Percentiles rank a stretch among this genome's conserved stretches.
phyloP scores from a whole-genome alignment of 2,329 filamentous ascomycete genomes.

The Fusarium sp. region DNA sequence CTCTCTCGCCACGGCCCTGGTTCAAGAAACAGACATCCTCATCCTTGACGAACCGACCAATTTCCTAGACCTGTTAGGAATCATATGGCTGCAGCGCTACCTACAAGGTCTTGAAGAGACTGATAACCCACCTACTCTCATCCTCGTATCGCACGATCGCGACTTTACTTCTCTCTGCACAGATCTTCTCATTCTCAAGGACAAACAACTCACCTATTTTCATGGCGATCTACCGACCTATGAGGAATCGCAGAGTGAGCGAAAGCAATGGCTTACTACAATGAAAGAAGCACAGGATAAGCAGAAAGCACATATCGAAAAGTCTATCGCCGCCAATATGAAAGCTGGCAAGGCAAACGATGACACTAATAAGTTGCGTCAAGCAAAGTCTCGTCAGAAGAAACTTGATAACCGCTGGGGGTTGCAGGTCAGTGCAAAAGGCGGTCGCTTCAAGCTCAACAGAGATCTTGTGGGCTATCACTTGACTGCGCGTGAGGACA shows the following conservation, averaged over 20 bases:
- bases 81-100: conserved; percentile 85
- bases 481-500: conserved; percentile 68
- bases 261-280: conserved; percentile 73
- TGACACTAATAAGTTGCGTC: conserved; percentile 86
- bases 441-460: conserved; percentile 83
- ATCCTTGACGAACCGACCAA: conserved; percentile 91
- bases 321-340: conserved; percentile 79
- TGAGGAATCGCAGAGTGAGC: conserved; percentile 74
- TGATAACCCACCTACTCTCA: conserved; percentile 70
- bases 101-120: conserved; percentile 67
- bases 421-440: conserved; percentile 76
- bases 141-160: conserved; percentile 86
- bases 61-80: conserved; percentile 83
- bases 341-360: conserved; percentile 80
- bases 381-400: conserved; percentile 85
- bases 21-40: conserved; percentile 80
- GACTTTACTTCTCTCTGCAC: conserved; percentile 82
- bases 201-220: conserved; percentile 78
- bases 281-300: conserved; percentile 87
- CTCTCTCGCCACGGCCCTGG: conserved; percentile 71
- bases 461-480: conserved; percentile 75
- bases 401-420: conserved; percentile 86
- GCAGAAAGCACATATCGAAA: conserved; percentile 83
- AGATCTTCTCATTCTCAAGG: conserved; percentile 79
- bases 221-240: conserved; percentile 79